Evolutionary conservation across 2,329 filamentous ascomycete species (phyloP).

Genomic region (Corynespora cassiicola): DNA sequence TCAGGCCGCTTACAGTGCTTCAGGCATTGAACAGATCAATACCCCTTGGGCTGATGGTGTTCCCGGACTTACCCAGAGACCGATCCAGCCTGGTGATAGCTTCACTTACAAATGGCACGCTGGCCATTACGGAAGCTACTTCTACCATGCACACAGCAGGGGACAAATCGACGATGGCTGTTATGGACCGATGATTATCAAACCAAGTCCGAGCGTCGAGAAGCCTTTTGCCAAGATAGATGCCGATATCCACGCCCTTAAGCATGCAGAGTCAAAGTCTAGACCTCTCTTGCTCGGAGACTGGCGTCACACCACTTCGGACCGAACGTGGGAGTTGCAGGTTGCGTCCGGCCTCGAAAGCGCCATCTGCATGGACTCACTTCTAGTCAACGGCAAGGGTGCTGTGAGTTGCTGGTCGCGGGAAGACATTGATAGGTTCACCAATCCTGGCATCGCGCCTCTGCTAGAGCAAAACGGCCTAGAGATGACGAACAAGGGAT

Average conservation of each 20-base stretch:
- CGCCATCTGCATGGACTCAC: slow-evolving; percentile 63
- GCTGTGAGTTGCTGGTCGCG: slow-evolving; percentile 58
- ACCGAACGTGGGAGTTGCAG: slow-evolving; percentile 55
- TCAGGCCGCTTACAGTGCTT: background rate
- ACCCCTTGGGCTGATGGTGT: slow-evolving; percentile 69
- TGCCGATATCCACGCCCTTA: slow-evolving; percentile 52
- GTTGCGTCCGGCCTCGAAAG: slow-evolving; percentile 55
- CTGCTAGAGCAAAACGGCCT: slow-evolving; percentile 45
- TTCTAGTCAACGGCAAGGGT: slow-evolving; percentile 69
- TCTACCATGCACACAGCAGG: slow-evolving; percentile 65
- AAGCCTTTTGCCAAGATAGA: slow-evolving; percentile 61
- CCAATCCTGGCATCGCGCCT: slow-evolving; percentile 34
- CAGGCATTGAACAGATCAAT: slow-evolving; percentile 55
- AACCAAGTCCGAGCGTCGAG: slow-evolving; percentile 37
- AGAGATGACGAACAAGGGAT: slow-evolving; percentile 42
- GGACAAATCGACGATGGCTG: slow-evolving; percentile 67
- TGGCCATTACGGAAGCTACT: slow-evolving; percentile 64
- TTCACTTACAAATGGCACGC: slow-evolving; percentile 65
- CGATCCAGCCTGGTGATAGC: slow-evolving; percentile 56
- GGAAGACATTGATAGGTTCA: slow-evolving; percentile 52
- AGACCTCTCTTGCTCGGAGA: slow-evolving; percentile 63
- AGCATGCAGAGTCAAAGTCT: slow-evolving; percentile 55
- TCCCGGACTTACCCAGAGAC: slow-evolving; percentile 61
- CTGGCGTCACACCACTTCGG: slow-evolving; percentile 62
- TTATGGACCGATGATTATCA: slow-evolving; percentile 63